Percentiles rank a stretch among this genome's conserved stretches.
These are phyloP conservation scores for Neodidymelliopsis sp. DNA, from an alignment of 2,329 filamentous ascomycete genomes.

Conservation along the genomic window DNA sequence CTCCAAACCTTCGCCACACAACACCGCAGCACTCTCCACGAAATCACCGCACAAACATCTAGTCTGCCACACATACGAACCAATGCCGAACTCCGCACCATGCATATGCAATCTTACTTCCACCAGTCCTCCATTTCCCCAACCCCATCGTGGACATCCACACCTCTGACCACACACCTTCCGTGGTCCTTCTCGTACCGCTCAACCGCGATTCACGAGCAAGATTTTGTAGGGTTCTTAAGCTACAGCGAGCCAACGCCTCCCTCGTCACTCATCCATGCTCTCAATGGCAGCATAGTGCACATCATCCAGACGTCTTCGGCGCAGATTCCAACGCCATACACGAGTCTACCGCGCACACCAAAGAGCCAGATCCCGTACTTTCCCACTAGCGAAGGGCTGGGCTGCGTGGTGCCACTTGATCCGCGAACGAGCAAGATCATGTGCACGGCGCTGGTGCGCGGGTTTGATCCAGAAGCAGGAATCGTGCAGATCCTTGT, in stretches of 20 bases:
- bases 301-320: constrained; percentile 70
- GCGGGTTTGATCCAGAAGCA: constrained; percentile 67
- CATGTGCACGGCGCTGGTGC: constrained; percentile 72
- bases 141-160: constrained; percentile 57
- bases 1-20: constrained; percentile 54
- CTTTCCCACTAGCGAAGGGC: constrained; percentile 58
- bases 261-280: constrained; percentile 65
- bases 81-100: constrained; percentile 70
- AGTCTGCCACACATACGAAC: constrained; percentile 57
- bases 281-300: constrained; percentile 74
- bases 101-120: constrained; percentile 85
- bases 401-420: constrained; percentile 57
- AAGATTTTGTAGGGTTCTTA: constrained; percentile 67
- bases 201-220: constrained; percentile 56
- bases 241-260: constrained; percentile 72
- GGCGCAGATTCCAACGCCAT: constrained; percentile 29
- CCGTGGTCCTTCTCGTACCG: constrained; percentile 71
- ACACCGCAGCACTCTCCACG: constrained; percentile 54
- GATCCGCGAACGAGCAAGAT: constrained; percentile 66
- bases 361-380: constrained; percentile 67
- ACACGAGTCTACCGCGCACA: constrained; percentile 47
- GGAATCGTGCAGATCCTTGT: constrained; percentile 70
- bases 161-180: constrained; percentile 62
- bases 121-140: constrained; percentile 54
- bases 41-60: constrained; percentile 63